phyloP scores from a whole-genome alignment of 2,329 filamentous ascomycete species.

The Tolypocladium sp. region DNA sequence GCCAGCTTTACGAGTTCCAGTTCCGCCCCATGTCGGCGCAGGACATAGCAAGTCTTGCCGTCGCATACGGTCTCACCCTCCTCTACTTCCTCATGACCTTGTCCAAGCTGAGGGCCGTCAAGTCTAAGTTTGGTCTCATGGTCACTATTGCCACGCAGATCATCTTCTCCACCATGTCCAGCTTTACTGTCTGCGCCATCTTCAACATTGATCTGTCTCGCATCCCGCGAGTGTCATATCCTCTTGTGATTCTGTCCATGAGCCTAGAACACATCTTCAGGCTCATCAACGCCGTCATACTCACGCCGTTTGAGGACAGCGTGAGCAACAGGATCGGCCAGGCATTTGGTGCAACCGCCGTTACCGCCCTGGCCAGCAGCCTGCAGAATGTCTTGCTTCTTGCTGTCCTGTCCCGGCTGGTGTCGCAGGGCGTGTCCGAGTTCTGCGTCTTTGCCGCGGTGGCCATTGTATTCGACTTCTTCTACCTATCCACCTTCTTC shows the following conservation, averaged over 20 bases:
- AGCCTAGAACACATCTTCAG: slow-evolving; percentile 73
- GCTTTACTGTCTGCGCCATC: slow-evolving; percentile 70
- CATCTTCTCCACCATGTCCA: slow-evolving; percentile 63
- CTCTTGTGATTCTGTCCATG: slow-evolving; percentile 66
- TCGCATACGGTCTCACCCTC: slow-evolving; percentile 55
- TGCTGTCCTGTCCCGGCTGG: slow-evolving; percentile 53
- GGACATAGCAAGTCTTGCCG: slow-evolving; percentile 54
- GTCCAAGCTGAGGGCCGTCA: slow-evolving; percentile 62
- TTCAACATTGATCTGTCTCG: slow-evolving; percentile 66
- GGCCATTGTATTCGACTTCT: slow-evolving; percentile 67
- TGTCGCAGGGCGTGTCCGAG: slow-evolving; percentile 61
- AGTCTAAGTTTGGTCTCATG: slow-evolving; percentile 65
- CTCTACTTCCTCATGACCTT: slow-evolving; percentile 59
- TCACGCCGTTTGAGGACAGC: slow-evolving; percentile 58
- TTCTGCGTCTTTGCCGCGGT: slow-evolving; percentile 72
- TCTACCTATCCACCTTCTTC: slow-evolving; percentile 74
- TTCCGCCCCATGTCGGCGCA: slow-evolving; percentile 63
- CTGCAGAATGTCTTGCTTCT: slow-evolving; percentile 61
- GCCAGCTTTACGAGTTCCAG: slow-evolving; percentile 67
- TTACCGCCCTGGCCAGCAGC: slow-evolving; percentile 58
- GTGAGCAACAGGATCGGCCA: slow-evolving; percentile 62
- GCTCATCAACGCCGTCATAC: slow-evolving; percentile 67
- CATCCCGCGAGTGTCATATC: slow-evolving; percentile 66
- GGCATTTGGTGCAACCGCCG: slow-evolving; percentile 64
- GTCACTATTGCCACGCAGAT: slow-evolving; percentile 63